Conservation (phyloP, 2,329 filamentous ascomycete species). For the Clonostachys rosea region DNA sequence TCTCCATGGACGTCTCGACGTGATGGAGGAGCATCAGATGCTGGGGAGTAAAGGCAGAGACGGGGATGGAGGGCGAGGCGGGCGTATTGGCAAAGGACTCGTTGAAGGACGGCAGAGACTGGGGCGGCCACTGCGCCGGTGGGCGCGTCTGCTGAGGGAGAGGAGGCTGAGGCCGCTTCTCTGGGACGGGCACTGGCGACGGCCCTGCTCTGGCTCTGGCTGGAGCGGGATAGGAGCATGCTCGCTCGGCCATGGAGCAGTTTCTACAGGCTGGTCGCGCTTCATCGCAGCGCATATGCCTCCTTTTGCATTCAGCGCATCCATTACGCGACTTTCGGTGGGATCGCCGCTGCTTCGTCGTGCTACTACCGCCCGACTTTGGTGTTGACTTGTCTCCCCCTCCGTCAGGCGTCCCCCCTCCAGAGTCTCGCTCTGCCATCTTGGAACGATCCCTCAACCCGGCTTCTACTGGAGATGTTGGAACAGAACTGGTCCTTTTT, state of each 20-base stretch:
- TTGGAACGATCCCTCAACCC: background rate
- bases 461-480: background rate
- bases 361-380: slow-evolving; percentile 1
- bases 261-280: slow-evolving; percentile 30
- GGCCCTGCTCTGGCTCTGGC: background rate
- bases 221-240: slow-evolving; percentile 23
- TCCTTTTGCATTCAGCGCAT: slow-evolving; percentile 31
- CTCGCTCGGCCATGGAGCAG: slow-evolving; percentile 26
- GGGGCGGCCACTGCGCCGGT: slow-evolving; percentile 2
- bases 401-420: too few species aligned
- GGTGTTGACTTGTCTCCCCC: slow-evolving; percentile 1
- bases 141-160: slow-evolving; percentile 3
- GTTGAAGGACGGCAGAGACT: slow-evolving; percentile 3
- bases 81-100: slow-evolving; percentile 4
- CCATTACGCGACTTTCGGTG: slow-evolving; percentile 34
- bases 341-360: slow-evolving; percentile 23
- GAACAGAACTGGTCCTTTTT: too few species aligned
- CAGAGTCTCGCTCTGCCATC: background rate
- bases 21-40: slow-evolving; percentile 35
- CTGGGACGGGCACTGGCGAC: background rate
- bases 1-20: slow-evolving; percentile 15
- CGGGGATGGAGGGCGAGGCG: slow-evolving; percentile 1
- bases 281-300: slow-evolving; percentile 38
- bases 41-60: slow-evolving; percentile 21
- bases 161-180: slow-evolving; percentile 2